Conservation (phyloP, 192 early-diverging fungal species). For the Coemansia sp. region DNA sequence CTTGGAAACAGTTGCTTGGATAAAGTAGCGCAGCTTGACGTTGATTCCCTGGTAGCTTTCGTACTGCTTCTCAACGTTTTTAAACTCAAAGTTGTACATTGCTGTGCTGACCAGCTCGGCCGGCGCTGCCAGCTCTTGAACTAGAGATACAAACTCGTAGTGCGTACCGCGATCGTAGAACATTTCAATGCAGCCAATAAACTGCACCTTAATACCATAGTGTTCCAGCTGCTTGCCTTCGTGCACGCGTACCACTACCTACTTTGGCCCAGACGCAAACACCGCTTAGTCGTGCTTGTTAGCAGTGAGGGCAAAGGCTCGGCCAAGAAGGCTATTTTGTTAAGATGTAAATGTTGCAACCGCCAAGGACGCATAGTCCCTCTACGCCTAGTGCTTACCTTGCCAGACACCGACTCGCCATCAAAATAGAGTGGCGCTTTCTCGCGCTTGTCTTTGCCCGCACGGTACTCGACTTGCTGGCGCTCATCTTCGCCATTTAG, state of each 20-base stretch:
- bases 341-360: too few species aligned
- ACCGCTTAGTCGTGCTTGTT: too few species aligned
- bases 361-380: background rate
- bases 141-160: slow-evolving; percentile 88
- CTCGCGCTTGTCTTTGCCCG: slow-evolving; percentile 87
- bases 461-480: slow-evolving; percentile 89
- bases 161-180: slow-evolving; percentile 94
- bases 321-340: too few species aligned
- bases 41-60: slow-evolving; percentile 98
- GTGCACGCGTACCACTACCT: slow-evolving; percentile 46
- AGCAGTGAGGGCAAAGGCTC: too few species aligned
- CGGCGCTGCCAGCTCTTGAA: slow-evolving; percentile 91
- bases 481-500: slow-evolving; percentile 82
- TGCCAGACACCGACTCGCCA: slow-evolving; percentile 89
- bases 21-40: slow-evolving; percentile 96
- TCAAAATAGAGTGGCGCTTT: slow-evolving; percentile 95
- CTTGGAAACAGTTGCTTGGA: slow-evolving; percentile 84
- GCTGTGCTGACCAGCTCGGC: slow-evolving; percentile 81
- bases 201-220: slow-evolving; percentile 97
- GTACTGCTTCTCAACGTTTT: slow-evolving; percentile 99
- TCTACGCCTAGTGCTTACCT: slow-evolving; percentile 54
- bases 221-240: slow-evolving; percentile 97
- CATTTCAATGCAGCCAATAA: slow-evolving; percentile 95
- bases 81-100: slow-evolving; percentile 94
- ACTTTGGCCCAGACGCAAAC: too few species aligned